Base-by-base conservation (phyloP, 768 basidiomycete genomes). In the Amanita exitialis region DNA sequence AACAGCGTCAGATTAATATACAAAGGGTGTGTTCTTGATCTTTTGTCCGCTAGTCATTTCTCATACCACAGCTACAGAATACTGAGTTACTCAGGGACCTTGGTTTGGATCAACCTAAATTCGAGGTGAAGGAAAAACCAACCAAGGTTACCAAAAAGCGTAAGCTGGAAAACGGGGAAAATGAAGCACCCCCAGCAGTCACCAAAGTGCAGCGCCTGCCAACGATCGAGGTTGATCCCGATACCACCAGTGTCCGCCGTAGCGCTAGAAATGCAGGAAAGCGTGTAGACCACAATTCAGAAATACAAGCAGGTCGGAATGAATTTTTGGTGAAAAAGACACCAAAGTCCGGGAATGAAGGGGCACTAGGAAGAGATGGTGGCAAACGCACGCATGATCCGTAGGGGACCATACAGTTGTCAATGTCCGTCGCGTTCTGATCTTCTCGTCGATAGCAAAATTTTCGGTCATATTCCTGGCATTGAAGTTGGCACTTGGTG, bases 401-500 rank as follows among this genome's bases (percentile, higher is more conserved):
- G 83, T 84, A 54, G 51, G 79, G 30, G 66, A 42, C 9, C 13
- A 9, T 36, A 23, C 8, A 13, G 27, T 39, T 6, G 25, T 6
- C 28, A 23, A n/a, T 53, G 32, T 41, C 15, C 32, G 35, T 25
- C 13, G n/a, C 44, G 6, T 56, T 34, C 0, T 23, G 34, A 53
- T 23, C 49, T 42, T 13, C 37, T 42, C 6, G 18, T 39, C 20
- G 4, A 53, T 38, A 90, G 87, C 9, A 93, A 91, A 67, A 75
- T 68, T 2, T 93, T 80, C 64, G 93, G 93, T 0, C 58, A 72
- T 30, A 94, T 96, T 51, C 90, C 90, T 5, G 89, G 78, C 2
- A 64, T 95, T 16, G 71, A 74, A 21, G 80, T 92, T 13, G 91
- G 90, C 2, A 82, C 82, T 21, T 89, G 86, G 83, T 96, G 90